phyloP scores from a whole-genome alignment of 768 basidiomycete genomes.

The Lenzites betulinus region DNA sequence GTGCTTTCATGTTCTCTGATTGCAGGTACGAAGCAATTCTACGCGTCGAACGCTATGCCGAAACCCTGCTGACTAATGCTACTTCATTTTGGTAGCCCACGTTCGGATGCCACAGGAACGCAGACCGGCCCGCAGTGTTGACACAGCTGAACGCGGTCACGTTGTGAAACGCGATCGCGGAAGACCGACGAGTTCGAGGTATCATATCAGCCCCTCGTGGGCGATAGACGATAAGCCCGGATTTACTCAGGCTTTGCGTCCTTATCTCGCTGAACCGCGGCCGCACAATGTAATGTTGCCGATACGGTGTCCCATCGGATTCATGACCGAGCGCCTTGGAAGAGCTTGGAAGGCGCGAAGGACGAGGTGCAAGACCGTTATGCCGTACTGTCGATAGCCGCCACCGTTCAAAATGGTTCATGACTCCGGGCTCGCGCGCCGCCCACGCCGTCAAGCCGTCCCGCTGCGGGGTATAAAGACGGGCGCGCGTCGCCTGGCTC shows the following conservation, averaged over 20 bases:
- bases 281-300: neutral
- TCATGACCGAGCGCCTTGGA: neutral
- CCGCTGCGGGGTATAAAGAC: neutral
- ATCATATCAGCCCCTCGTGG: neutral
- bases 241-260: neutral
- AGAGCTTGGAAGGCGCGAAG: neutral
- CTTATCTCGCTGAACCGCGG: neutral
- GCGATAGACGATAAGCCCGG: neutral
- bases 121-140: neutral
- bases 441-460: neutral
- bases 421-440: neutral
- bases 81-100: no score
- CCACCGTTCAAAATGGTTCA: neutral
- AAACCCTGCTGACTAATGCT: no score
- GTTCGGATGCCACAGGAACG: no score
- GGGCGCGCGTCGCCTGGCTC: neutral
- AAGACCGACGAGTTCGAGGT: neutral
- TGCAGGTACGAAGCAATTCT: no score
- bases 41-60: no score
- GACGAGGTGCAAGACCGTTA: neutral
- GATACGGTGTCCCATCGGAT: neutral
- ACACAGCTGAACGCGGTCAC: conserved; percentile 1
- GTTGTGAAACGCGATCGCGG: conserved; percentile 4
- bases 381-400: neutral
- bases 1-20: no score